Conservation (phyloP, 2,329 filamentous ascomycete species). For the Trichoderma sp. region DNA sequence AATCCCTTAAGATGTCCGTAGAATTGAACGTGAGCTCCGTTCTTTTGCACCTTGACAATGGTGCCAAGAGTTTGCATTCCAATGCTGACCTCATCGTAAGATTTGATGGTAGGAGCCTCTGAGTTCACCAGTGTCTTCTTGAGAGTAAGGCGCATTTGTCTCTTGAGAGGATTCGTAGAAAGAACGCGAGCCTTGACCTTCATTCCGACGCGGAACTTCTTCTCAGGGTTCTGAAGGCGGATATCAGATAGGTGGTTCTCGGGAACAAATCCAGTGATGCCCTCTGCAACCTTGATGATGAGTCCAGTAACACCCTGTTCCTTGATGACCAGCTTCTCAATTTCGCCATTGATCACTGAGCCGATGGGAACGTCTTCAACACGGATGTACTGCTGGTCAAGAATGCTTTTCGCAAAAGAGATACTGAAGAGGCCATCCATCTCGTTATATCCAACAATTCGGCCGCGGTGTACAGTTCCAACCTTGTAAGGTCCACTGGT, state of each 20-base stretch:
- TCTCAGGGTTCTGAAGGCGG: conserved; percentile 86
- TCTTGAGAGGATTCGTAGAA: conserved; percentile 73
- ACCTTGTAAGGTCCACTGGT: conserved; percentile 75
- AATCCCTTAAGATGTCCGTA: conserved; percentile 83
- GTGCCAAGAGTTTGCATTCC: conserved; percentile 84
- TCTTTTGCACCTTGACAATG: conserved; percentile 75
- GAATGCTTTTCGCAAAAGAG: conserved; percentile 77
- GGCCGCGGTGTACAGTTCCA: conserved; percentile 75
- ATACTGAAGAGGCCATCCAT: conserved; percentile 84
- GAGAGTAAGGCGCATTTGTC: conserved; percentile 80
- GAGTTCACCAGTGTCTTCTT: conserved; percentile 96
- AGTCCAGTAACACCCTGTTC: conserved; percentile 77
- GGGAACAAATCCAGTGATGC: conserved; percentile 84
- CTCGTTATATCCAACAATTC: conserved; percentile 83
- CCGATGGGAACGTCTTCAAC: conserved; percentile 87
- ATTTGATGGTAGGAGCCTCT: conserved; percentile 75
- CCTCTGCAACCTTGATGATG: conserved; percentile 80
- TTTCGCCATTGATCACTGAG: conserved; percentile 74
- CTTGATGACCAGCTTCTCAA: conserved; percentile 82
- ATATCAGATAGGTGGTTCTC: conserved; percentile 89
- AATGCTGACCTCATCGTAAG: conserved; percentile 71
- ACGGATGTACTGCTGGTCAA: conserved; percentile 88
- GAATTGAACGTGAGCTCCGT: conserved; percentile 89
- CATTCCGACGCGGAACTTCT: conserved; percentile 88
- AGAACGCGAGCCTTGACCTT: conserved; percentile 84